Evolutionary conservation across 2,329 filamentous ascomycete species (phyloP), one percentile per base, ranked within the genome.

Genomic region (Neopestalotiopsis rosae): DNA sequence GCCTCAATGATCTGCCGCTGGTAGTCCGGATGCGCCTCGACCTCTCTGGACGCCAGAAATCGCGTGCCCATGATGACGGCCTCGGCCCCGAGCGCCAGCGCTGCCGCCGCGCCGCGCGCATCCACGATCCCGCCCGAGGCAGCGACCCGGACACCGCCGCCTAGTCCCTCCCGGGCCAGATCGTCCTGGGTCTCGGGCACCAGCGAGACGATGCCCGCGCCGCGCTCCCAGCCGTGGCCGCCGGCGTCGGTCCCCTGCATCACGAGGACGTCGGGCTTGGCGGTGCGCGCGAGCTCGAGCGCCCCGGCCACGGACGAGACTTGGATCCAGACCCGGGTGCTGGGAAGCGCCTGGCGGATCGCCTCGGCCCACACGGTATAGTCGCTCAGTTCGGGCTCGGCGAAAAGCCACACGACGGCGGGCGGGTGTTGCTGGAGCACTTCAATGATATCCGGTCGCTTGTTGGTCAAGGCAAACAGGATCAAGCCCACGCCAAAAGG

Each of bases 401-500:
- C 90, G 74, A 92, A 92, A 61, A 93, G 84, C 91, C 91, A 93
- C 10, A 90, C 82, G 0, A 89, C 90, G 2, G 85, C 86, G 1
- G 90, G 89, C 0, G 78, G 79, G 76, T 89, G 85, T 70, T 82
- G 79, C 32, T 75, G 74, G n/a, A 93, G 80, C 12, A 91, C 71
- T 1, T 86, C 85, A 1, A 89, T 76, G 1, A 82, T 81, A 17
- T 81, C 83, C 67, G 77, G 69, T 32, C 73, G 69, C 72, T 69
- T 24, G 1, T 81, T 73, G 34, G 81, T 80, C 28, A 79, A 77
- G 65, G 85, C 79, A 67, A 88, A 88, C 61, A 89, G 86, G 66
- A 92, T 83, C 78, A 92, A 89, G 67, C 90, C 91, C 3, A 91
- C 81, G 69, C 86, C 89, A 49, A 92, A 79, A 45, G 86, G 86